Evolutionary conservation across 2,329 filamentous ascomycete genomes (phyloP).

Genomic region (Fragosphaeria purpurea): DNA sequence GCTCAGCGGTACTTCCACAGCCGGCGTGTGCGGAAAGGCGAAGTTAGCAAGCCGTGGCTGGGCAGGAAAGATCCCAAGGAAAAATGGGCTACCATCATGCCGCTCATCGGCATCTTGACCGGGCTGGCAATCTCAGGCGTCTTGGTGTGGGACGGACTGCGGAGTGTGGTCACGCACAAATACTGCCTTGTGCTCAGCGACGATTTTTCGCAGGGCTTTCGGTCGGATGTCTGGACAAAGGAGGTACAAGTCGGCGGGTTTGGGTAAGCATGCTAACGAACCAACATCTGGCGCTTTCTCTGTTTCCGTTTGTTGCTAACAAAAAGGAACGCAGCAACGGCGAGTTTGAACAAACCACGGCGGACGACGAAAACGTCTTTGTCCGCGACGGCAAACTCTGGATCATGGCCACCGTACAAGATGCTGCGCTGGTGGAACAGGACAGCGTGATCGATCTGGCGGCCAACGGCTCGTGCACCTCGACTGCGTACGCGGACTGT

Average conservation of each 20-base stretch:
- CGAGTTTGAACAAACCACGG: slow-evolving; percentile 70
- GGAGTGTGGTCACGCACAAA: slow-evolving; percentile 61
- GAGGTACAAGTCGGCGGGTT: slow-evolving; percentile 68
- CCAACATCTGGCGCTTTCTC: not conserved
- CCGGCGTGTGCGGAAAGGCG: slow-evolving; percentile 59
- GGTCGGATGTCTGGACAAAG: slow-evolving; percentile 57
- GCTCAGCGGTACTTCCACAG: slow-evolving; percentile 60
- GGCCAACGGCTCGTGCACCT: slow-evolving; percentile 57
- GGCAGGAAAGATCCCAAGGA: slow-evolving; percentile 64
- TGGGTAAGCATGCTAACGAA: slow-evolving; percentile 45
- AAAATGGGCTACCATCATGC: slow-evolving; percentile 80
- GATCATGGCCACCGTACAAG: slow-evolving; percentile 71
- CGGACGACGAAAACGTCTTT: slow-evolving; percentile 62
- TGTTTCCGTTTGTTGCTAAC: slow-evolving; percentile 1
- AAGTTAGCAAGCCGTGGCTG: slow-evolving; percentile 69
- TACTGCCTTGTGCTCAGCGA: slow-evolving; percentile 62
- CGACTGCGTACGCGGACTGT: slow-evolving; percentile 48
- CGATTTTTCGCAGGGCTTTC: slow-evolving; percentile 49
- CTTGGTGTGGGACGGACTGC: slow-evolving; percentile 65
- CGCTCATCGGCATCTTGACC: slow-evolving; percentile 58
- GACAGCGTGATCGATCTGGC: slow-evolving; percentile 61
- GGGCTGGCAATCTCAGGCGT: slow-evolving; percentile 60
- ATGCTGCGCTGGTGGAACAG: slow-evolving; percentile 52
- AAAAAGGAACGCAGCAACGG: slow-evolving; percentile 48
- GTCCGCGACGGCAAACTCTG: slow-evolving; percentile 57